Conservation (phyloP, 441 rosid genomes). For the Pelargonium fulgidum region DNA sequence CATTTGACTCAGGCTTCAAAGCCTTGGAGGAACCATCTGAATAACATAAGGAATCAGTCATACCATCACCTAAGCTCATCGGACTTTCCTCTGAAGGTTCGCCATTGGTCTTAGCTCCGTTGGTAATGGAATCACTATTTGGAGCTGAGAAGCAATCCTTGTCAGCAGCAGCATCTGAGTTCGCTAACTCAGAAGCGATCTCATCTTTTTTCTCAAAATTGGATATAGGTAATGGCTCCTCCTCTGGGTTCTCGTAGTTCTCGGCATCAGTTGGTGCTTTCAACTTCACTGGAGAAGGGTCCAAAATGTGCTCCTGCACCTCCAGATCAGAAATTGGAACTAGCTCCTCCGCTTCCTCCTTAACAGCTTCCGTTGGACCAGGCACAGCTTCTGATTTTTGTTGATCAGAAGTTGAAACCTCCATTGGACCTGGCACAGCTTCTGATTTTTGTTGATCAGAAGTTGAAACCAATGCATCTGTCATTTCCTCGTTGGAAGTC, state of each 20-base stretch:
- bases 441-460: constrained; percentile 28
- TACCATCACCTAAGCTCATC: constrained; percentile 26
- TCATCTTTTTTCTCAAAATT: constrained; percentile 28
- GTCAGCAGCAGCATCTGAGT: constrained; percentile 21
- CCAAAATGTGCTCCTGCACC: too few species aligned
- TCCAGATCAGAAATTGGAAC: too few species aligned
- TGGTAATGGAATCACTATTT: not conserved
- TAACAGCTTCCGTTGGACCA: constrained; percentile 8
- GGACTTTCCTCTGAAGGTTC: constrained; percentile 22
- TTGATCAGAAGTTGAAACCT: constrained; percentile 21
- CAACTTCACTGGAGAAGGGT: constrained; percentile 16
- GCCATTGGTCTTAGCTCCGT: not conserved
- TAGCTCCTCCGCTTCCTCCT: constrained; percentile 22
- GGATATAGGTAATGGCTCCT: constrained; percentile 20
- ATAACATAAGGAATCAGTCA: constrained; percentile 35
- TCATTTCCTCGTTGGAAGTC: constrained; percentile 26
- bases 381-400: constrained; percentile 25
- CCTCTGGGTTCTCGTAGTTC: constrained; percentile 1
- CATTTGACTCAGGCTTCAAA: constrained; percentile 52
- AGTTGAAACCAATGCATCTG: constrained; percentile 17
- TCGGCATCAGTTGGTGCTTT: constrained; percentile 3
- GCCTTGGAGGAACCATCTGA: constrained; percentile 44
- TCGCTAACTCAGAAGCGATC: constrained; percentile 20
- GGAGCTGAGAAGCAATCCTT: not conserved
- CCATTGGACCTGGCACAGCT: constrained; percentile 16